A percentile compares a stretch with the other conserved stretches of the same genome.
Conservation (phyloP, 192 early-diverging fungal species). For the Anaeromyces robustus region DNA sequence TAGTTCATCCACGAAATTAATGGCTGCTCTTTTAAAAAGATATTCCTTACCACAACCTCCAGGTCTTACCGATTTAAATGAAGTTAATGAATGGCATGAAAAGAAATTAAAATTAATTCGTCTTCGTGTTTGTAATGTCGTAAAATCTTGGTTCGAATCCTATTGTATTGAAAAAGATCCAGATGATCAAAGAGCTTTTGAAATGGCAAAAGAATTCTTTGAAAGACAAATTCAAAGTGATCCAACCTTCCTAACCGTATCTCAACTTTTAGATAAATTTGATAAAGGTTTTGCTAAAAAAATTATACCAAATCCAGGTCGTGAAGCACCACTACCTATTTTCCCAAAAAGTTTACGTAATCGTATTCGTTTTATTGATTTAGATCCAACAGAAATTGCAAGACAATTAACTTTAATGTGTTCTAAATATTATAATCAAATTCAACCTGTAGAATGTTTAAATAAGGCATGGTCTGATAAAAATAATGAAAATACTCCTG, state of each 20-base stretch:
- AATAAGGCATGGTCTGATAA: constrained; percentile 84
- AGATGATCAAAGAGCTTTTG: constrained; percentile 39
- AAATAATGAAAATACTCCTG: constrained; percentile 5
- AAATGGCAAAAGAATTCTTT: constrained; percentile 23
- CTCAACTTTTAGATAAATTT: background rate
- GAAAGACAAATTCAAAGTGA: background rate
- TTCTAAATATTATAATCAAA: constrained; percentile 59
- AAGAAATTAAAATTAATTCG: constrained; percentile 77
- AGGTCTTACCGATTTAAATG: constrained; percentile 31
- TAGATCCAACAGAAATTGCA: constrained; percentile 83
- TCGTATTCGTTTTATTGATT: constrained; percentile 63
- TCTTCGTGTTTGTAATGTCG: constrained; percentile 79
- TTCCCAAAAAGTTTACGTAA: constrained; percentile 64
- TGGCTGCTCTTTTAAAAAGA: constrained; percentile 53
- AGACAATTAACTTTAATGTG: constrained; percentile 92
- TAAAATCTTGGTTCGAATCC: constrained; percentile 89
- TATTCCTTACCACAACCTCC: constrained; percentile 60
- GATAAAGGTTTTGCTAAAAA: background rate
- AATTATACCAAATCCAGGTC: background rate
- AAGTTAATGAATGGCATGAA: constrained; percentile 63
- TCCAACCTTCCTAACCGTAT: background rate
- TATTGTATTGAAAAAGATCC: constrained; percentile 67
- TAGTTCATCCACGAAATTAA: constrained; percentile 57
- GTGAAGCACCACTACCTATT: constrained; percentile 55
- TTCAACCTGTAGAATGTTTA: constrained; percentile 77